Evolutionary conservation across 306 rosid species (phyloP), one percentile per base, ranked within the genome.

Genomic region (Castanea mollissima): DNA sequence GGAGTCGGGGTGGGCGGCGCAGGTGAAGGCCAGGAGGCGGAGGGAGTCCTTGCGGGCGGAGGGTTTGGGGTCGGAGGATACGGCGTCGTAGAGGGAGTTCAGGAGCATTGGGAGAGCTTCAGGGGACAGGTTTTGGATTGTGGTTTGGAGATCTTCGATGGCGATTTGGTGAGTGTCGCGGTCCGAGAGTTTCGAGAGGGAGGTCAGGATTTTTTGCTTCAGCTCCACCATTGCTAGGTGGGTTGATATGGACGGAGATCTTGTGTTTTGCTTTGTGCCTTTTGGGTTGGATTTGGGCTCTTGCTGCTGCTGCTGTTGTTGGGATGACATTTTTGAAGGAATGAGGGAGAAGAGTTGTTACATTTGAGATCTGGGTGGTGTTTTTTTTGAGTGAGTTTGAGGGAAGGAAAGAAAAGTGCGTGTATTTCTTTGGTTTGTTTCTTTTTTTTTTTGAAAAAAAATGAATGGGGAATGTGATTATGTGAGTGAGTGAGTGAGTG

Each of bases 91-190:
- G 76, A 96, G 88, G 83, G 93, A 93, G 76, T 93, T 93, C 34
- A 96, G 92, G 21, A 93, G 86, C 96, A 96, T 90, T 1, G 98
- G 97, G 55, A 96, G 83, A 55, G 88, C 87, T 56, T 96, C 97
- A 0, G 96, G 84, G 1, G 97, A 81, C 10, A 96, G 92, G 54
- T 86, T 41, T 3, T 86, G 83, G 55, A 89, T 88, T 58, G 86
- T 96, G 60, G 89, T 91, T 68, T 91, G 94, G 29, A 93, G 87
- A 87, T 96, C 98, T 5, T 96, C 96, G 0, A 93, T 87, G 44
- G 99, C 97, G 89, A 96, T 91, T 81, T 93, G 99, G 82, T 93
- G 87, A 2, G 98, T 96, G 89, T 96, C 99, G 21, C 99, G 80
- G 82, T 96, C 99, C 4, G 99, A 86, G 38, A 96, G 98, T 76